phyloP scores from a whole-genome alignment of 2,329 filamentous ascomycete species.

The Didymella pinodella region DNA sequence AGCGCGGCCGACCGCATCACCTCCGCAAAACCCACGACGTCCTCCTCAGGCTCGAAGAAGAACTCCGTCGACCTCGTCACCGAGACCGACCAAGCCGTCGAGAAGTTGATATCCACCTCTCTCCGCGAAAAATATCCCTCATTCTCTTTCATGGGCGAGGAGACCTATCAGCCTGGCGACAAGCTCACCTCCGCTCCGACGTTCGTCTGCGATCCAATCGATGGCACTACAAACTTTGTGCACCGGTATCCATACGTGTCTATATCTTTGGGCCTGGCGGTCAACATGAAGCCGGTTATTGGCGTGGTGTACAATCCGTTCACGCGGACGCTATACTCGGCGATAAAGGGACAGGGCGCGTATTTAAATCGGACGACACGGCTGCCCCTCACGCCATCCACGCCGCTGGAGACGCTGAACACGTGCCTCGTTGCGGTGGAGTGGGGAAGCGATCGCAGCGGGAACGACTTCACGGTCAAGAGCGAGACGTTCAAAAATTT shows the following conservation, averaged over 20 bases:
- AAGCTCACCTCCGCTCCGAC: slow-evolving; percentile 72
- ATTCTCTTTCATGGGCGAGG: slow-evolving; percentile 58
- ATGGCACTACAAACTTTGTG: slow-evolving; percentile 83
- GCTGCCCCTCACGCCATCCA: slow-evolving; percentile 61
- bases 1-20: slow-evolving; percentile 58
- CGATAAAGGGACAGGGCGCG: slow-evolving; percentile 71
- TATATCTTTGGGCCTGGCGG: slow-evolving; percentile 76
- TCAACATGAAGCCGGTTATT: slow-evolving; percentile 68
- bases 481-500: slow-evolving; percentile 67
- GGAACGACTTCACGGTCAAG: slow-evolving; percentile 75
- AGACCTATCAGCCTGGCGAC: slow-evolving; percentile 74
- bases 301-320: slow-evolving; percentile 85
- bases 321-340: slow-evolving; percentile 72
- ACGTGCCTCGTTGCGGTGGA: slow-evolving; percentile 73
- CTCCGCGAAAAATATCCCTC: slow-evolving; percentile 62
- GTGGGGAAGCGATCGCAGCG: slow-evolving; percentile 74
- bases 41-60: slow-evolving; percentile 57
- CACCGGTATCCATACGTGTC: slow-evolving; percentile 77
- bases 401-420: slow-evolving; percentile 67
- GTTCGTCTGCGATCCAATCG: slow-evolving; percentile 83
- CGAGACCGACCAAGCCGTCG: slow-evolving; percentile 69
- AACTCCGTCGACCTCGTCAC: slow-evolving; percentile 69
- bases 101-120: slow-evolving; percentile 63
- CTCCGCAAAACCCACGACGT: slow-evolving; percentile 54
- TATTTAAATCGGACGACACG: slow-evolving; percentile 54